Conservation (phyloP, 1,139 yeast species). For the Candida freyschussii region DNA sequence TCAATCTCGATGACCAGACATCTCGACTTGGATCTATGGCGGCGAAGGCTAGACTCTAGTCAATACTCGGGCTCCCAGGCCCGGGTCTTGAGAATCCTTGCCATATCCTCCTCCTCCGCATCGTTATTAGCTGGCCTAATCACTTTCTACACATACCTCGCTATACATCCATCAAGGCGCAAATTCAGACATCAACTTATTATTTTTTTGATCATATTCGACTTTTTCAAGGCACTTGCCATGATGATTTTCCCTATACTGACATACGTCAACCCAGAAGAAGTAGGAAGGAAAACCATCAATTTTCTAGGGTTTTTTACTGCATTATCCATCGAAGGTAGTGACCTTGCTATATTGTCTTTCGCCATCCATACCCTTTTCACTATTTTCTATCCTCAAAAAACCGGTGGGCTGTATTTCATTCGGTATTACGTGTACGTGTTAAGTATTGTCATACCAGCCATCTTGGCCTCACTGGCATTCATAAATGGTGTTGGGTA, state of each 20-base stretch:
- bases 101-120: conserved; percentile 52
- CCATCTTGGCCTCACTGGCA: conserved; percentile 68
- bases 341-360: conserved; percentile 77
- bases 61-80: conserved; percentile 5
- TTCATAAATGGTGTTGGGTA: conserved; percentile 56
- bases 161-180: conserved; percentile 56
- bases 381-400: conserved; percentile 62
- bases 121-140: conserved; percentile 52
- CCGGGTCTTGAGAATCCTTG: conserved; percentile 32
- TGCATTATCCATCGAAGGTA: conserved; percentile 79
- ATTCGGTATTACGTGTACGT: conserved; percentile 57
- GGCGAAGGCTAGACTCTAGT: conserved; percentile 10
- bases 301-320: conserved; percentile 83
- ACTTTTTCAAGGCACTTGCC: conserved; percentile 68
- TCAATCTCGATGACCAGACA: no score
- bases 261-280: conserved; percentile 36
- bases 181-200: conserved; percentile 74
- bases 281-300: conserved; percentile 52
- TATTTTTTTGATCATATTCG: conserved; percentile 60
- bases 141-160: conserved; percentile 50
- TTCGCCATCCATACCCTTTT: conserved; percentile 82
- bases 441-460: conserved; percentile 56
- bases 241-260: conserved; percentile 63
- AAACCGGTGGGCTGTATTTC: conserved; percentile 67
- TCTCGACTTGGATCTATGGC: conserved; percentile 1